These are phyloP conservation scores for Metschnikowia rubicola DNA, from an alignment of 805 yeast genomes.

Conservation along the genomic window DNA sequence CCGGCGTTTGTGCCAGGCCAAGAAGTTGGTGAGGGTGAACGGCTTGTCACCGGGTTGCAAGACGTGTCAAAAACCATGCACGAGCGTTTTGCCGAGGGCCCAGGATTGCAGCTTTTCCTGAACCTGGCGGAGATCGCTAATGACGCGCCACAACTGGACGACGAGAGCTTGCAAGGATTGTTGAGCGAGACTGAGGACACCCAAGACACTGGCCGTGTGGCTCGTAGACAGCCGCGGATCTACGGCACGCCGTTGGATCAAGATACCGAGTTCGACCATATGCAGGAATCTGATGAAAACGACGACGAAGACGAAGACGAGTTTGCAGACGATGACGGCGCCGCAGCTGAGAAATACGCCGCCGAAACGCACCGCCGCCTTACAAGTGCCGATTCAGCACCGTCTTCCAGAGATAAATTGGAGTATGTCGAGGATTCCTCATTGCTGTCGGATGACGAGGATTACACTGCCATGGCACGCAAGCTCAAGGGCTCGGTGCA, in stretches of 20 bases:
- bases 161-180: constrained; percentile 33
- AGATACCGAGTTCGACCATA: constrained; percentile 42
- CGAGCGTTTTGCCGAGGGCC: constrained; percentile 55
- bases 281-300: constrained; percentile 42
- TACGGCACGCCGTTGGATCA: constrained; percentile 52
- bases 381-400: constrained; percentile 48
- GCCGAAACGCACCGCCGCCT: constrained; percentile 22
- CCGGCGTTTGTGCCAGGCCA: constrained; percentile 59
- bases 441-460: constrained; percentile 39
- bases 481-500: constrained; percentile 52
- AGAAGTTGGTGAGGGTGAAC: constrained; percentile 82
- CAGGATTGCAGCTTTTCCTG: constrained; percentile 75
- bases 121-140: constrained; percentile 46
- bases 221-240: constrained; percentile 55
- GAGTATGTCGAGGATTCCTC: constrained; percentile 47
- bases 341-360: constrained; percentile 31
- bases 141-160: constrained; percentile 22
- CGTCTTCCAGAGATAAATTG: constrained; percentile 28
- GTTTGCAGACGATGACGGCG: background rate
- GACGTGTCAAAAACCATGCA: constrained; percentile 57
- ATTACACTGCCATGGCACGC: constrained; percentile 52
- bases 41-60: constrained; percentile 78
- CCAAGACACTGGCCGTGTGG: constrained; percentile 58
- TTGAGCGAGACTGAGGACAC: constrained; percentile 30
- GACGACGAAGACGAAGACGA: constrained; percentile 14